These are phyloP conservation scores for Rhypophila decipiens DNA, from an alignment of 495 filamentous ascomycete genomes.

Conservation along the genomic window DNA sequence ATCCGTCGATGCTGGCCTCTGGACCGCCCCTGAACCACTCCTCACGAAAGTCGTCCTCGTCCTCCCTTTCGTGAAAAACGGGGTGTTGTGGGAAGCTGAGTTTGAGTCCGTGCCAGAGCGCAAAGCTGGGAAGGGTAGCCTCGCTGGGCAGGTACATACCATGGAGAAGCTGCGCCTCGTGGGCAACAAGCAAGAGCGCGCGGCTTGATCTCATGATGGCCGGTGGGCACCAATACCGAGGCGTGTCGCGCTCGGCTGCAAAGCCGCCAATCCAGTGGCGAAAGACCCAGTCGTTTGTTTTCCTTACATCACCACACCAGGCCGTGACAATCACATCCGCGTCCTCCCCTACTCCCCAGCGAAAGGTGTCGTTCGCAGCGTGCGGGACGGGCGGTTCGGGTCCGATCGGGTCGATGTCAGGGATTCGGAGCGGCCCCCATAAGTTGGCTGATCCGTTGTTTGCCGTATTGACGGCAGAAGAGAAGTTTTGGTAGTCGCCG, in stretches of 20 bases:
- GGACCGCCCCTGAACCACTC: constrained; percentile 33
- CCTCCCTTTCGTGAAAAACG: constrained; percentile 17
- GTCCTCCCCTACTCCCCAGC: constrained; percentile 55
- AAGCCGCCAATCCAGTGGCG: constrained; percentile 36
- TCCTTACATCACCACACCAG: constrained; percentile 44
- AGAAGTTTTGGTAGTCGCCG: constrained; percentile 19
- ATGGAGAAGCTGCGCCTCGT: constrained; percentile 22
- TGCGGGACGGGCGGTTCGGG: constrained; percentile 37
- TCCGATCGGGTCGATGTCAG: constrained; percentile 43
- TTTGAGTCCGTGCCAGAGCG: constrained; percentile 38
- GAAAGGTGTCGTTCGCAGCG: constrained; percentile 39
- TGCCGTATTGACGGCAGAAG: constrained; percentile 15
- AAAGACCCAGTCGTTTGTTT: constrained; percentile 41
- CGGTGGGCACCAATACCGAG: constrained; percentile 29
- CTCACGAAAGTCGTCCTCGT: constrained; percentile 13
- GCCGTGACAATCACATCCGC: constrained; percentile 50
- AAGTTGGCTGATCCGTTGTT: constrained; percentile 28
- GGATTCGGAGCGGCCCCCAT: constrained; percentile 54
- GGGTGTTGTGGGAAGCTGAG: constrained; percentile 32
- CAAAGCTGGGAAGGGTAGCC: constrained; percentile 32
- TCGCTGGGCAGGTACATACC: constrained; percentile 27
- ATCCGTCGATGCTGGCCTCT: constrained; percentile 14
- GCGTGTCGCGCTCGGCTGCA: constrained; percentile 20
- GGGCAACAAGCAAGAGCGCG: constrained; percentile 19
- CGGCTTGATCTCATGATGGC: constrained; percentile 25